Base-by-base conservation (phyloP, 179 eudicot species). In the Patellifolia procumbens region DNA sequence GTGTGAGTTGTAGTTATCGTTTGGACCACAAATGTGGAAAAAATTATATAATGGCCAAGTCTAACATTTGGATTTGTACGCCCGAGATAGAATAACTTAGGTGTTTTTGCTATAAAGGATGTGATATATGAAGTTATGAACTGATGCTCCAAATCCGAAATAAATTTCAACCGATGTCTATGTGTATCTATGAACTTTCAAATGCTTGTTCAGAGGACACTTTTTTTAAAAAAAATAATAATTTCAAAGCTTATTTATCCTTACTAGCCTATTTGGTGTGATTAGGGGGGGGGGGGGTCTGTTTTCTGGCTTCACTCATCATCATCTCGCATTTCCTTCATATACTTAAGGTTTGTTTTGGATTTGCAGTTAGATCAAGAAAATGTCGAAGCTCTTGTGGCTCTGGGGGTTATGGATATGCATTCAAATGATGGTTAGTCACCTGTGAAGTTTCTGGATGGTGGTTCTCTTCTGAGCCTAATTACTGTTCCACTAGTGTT, bases 311-410 rank as follows among this genome's bases (percentile, higher is more conserved):
- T 20, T 13, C 28, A n/a, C 29, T 32, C 48, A n/a, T n/a, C 24
- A 26, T 20, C 51, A 42, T n/a, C n/a, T n/a, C n/a, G n/a, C 0
- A 39, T 67, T 68, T 19, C 65, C 29, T 72, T 58, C 7, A 34
- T 75, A 20, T 71, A 62, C 68, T 68, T 12, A 64, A 62, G 42
- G 58, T 84, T 59, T 43, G 79, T 62, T 72, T 68, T 70, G 72
- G 55, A 70, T 74, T 48, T 89, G 84, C 81, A 96, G 99, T 86
- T 93, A 70, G 99, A 96, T 80, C 96, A 96, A 81, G 99, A 96
- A 68, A 96, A 91, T 74, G 98, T 91, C 64, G 99, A 96, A 81
- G 98, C 99, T 78, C 93, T 91, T 73, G 97, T 96, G 74, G 97
- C 99, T 31, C 96, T 96, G 80, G 99, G 96, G 31, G 89, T 96